A percentile compares a stretch with the other conserved stretches of the same genome.
These are phyloP conservation scores for Solanum tarijense DNA, from an alignment of 257 asterid genomes.

Conservation along the genomic window DNA sequence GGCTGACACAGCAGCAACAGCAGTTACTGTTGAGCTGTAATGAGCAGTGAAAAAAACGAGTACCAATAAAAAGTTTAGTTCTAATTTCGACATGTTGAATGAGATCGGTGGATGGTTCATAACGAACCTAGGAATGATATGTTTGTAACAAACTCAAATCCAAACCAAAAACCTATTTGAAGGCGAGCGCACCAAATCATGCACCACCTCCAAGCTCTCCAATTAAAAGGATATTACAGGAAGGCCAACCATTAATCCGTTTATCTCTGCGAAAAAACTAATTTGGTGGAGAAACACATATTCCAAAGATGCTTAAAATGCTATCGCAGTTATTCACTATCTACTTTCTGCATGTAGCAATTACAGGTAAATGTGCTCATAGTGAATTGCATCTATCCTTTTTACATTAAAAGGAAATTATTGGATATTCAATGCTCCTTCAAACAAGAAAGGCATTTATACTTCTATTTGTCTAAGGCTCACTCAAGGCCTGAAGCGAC, in stretches of 20 bases:
- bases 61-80: neutral
- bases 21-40: neutral
- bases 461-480: neutral
- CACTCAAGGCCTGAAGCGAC: neutral
- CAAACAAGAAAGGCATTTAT: neutral
- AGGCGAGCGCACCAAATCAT: neutral
- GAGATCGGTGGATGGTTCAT: neutral
- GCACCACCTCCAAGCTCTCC: neutral
- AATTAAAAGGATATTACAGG: neutral
- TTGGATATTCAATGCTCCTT: neutral
- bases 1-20: neutral
- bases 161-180: neutral
- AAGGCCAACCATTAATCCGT: neutral
- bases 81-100: neutral
- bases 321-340: neutral
- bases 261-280: neutral
- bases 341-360: neutral
- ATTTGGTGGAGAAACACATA: neutral
- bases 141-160: neutral
- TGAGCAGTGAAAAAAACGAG: neutral
- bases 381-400: neutral
- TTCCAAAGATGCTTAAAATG: neutral
- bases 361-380: neutral
- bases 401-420: neutral
- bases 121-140: neutral